Base-by-base conservation (phyloP, 305 asterid genomes). In the Fraxinus albicans region DNA sequence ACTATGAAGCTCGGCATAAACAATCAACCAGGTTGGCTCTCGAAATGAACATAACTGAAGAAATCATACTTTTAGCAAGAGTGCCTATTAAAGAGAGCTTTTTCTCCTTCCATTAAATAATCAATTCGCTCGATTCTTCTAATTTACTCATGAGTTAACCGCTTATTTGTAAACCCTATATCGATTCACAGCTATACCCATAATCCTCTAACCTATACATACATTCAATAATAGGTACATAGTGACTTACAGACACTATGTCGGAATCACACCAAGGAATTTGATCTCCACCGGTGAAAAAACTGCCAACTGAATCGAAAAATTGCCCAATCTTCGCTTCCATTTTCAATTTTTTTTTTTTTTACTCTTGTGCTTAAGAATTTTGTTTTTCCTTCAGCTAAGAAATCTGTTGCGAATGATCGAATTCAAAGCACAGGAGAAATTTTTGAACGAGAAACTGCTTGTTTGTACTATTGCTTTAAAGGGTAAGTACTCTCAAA, bases 191-290 rank as follows among this genome's bases (percentile, higher is more conserved):
- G 33, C 21, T 10, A 35, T 21, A 44, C 53, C 80, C 34, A 25
- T 5, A 47, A 80, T 36, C 8, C 50, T 40, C 33, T 8, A 36
- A 77, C 78, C 17, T 33, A 53, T 70, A 17, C 67, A 5, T 55
- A 83, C 4, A 35, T 50, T 58, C 8, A 77, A 55, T 55, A 55
- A 55, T 19, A 17, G 67, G 27, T 4, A n/a, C 25, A n/a, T 53
- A 74, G 17, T 44, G 42, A 86, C 95, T 88, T 80, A 94, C 98
- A 78, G 81, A 86, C 77, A 93, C 88, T 83, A 90, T 87, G 73
- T 93, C 95, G 42, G 91, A 42, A 34, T 92, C 95, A 81, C 94
- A 90, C 97, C 97, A 94, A 4, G 98, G 98, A 80, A 94, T 91
- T 77, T 89, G 94, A 81, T 94, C 98, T 55, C 92, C 91, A 3